These are phyloP conservation scores for Hypoxylon sp. DNA, from an alignment of 2,329 filamentous ascomycete species.

Conservation along the genomic window DNA sequence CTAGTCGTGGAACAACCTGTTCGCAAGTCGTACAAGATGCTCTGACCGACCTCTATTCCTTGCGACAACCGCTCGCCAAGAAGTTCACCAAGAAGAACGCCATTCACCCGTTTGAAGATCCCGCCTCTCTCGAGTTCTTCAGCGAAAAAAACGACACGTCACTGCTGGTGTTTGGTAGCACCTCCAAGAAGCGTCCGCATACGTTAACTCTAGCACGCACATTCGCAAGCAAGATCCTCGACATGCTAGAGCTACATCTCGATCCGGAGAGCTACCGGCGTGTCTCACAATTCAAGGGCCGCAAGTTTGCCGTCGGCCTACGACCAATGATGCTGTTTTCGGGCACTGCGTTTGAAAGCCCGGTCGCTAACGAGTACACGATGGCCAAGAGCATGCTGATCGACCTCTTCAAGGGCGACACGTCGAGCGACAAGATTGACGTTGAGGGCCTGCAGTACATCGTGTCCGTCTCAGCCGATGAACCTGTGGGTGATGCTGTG, in stretches of 20 bases:
- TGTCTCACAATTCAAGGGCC: constrained; percentile 80
- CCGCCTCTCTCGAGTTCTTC: constrained; percentile 92
- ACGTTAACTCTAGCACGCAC: constrained; percentile 85
- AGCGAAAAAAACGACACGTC: constrained; percentile 95
- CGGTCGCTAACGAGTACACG: constrained; percentile 82
- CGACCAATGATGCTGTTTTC: constrained; percentile 94
- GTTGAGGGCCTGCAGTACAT: constrained; percentile 96
- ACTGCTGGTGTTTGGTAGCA: constrained; percentile 84
- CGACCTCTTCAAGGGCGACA: constrained; percentile 91
- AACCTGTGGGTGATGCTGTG: constrained; percentile 62
- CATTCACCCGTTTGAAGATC: constrained; percentile 94
- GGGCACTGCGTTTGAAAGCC: constrained; percentile 87
- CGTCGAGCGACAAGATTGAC: constrained; percentile 82
- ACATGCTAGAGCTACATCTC: constrained; percentile 93
- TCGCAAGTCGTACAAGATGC: constrained; percentile 86
- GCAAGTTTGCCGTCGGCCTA: constrained; percentile 82
- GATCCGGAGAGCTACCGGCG: constrained; percentile 79
- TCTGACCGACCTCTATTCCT: constrained; percentile 83
- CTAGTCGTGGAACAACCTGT: constrained; percentile 80
- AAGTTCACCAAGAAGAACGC: constrained; percentile 98
- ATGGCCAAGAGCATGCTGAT: constrained; percentile 88
- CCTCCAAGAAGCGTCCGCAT: constrained; percentile 95
- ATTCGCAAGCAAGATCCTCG: constrained; percentile 88
- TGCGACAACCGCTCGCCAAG: constrained; percentile 87
- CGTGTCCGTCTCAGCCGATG: constrained; percentile 82